Conservation (phyloP, 2,329 filamentous ascomycete genomes). For the Salinomyces thailandicus region DNA sequence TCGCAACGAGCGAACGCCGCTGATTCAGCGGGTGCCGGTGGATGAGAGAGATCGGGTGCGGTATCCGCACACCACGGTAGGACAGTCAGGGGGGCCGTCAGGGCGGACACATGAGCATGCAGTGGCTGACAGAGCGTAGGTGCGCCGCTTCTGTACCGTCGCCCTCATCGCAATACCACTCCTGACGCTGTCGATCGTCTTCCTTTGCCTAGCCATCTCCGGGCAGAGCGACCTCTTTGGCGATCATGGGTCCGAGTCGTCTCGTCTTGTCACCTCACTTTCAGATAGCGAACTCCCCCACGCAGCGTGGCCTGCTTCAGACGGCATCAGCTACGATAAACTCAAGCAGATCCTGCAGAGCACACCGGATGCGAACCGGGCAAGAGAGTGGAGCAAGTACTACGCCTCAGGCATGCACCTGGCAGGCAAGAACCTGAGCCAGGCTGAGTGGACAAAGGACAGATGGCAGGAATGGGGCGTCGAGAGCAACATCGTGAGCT, state of each 20-base stretch:
- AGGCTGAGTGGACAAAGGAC: conserved; percentile 42
- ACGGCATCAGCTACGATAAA: conserved; percentile 43
- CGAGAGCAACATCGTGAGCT: conserved; percentile 36
- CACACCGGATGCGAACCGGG: conserved; percentile 45
- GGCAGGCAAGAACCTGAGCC: conserved; percentile 41
- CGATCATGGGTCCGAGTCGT: conserved; percentile 19
- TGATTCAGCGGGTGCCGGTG: conserved; percentile 54
- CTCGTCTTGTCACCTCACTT: not conserved
- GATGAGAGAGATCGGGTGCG: conserved; percentile 40
- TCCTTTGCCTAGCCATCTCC: conserved; percentile 30
- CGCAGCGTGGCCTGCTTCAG: conserved; percentile 31
- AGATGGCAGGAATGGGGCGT: conserved; percentile 41
- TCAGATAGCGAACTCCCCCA: conserved; percentile 15
- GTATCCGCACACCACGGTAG: conserved; percentile 34
- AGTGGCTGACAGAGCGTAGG: conserved; percentile 14
- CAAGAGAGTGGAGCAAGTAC: conserved; percentile 40
- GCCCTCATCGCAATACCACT: conserved; percentile 33
- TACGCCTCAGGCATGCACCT: conserved; percentile 43
- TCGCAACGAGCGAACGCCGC: conserved; percentile 51
- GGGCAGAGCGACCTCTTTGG: conserved; percentile 24
- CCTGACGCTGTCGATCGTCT: conserved; percentile 27
- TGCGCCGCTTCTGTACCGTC: conserved; percentile 58
- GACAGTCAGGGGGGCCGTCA: no score
- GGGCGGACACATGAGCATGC: conserved; percentile 1
- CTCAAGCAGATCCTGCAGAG: conserved; percentile 44